Conservation (phyloP, 306 rosid species). For the Lathyrus oleraceus region DNA sequence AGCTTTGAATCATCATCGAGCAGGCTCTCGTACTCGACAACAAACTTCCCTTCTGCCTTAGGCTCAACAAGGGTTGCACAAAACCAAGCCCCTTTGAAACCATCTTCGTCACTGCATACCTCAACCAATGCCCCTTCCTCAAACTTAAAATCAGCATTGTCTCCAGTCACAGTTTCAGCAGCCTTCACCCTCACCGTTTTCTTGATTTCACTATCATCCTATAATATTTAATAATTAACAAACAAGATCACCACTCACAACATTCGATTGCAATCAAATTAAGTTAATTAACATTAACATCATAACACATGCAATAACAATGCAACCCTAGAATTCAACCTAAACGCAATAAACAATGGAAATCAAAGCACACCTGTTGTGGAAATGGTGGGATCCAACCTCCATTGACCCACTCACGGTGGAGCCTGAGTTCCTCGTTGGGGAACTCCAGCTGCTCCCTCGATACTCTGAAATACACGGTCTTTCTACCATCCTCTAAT, state of each 20-base stretch:
- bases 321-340: conserved; percentile 6
- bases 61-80: conserved; percentile 42
- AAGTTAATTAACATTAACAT: not conserved
- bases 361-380: conserved; percentile 4
- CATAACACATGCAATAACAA: not conserved
- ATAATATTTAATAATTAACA: not conserved
- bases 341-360: not conserved
- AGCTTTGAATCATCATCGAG: conserved; percentile 46
- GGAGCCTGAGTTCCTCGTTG: conserved; percentile 49
- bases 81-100: conserved; percentile 80
- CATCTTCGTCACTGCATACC: conserved; percentile 68
- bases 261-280: conserved; percentile 9
- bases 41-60: not conserved
- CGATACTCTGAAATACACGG: conserved; percentile 51
- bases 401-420: conserved; percentile 53
- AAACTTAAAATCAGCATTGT: conserved; percentile 28
- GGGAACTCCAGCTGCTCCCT: conserved; percentile 51
- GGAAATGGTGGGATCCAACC: conserved; percentile 46
- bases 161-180: not conserved
- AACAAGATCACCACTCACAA: not conserved
- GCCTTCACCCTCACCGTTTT: conserved; percentile 19
- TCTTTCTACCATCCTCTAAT: conserved; percentile 36
- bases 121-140: conserved; percentile 51
- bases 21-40: conserved; percentile 45
- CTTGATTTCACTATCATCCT: conserved; percentile 27